Base-by-base conservation (phyloP, 768 basidiomycete species). In the Kwoniella sp. region DNA sequence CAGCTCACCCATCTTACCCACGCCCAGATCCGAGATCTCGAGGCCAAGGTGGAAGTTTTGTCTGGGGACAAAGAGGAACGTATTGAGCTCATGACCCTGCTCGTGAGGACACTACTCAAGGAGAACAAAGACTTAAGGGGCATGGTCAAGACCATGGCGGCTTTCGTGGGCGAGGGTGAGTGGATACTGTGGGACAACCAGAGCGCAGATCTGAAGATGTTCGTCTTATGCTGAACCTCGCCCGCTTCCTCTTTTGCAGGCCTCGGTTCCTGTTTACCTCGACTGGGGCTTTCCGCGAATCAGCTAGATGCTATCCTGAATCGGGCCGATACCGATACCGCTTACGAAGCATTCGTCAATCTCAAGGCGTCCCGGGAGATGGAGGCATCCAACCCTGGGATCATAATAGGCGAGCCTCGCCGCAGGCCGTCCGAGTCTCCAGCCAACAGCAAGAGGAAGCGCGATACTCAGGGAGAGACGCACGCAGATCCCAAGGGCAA, bases 11-110 rank as follows among this genome's bases (percentile, higher is more conserved):
- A n/a, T n/a, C n/a, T n/a, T 34, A 8, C 3, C 37, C 15, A 25
- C 22, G 34, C 32, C 6, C 63, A 95, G 88, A 91, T 95, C 73
- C 87, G 90, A 19, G 91, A 95, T 75, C 82, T 95, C 31, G 91
- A 95, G 76, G 90, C 90, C 17, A 83, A 88, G 38, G 89, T 95
- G n/a, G 90, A 92, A 75, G 84, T 95, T 7, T 80, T 95, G 15
- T 93, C 90, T 5, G 89, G 88, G 17, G 88, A 87, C 34, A 85
- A 89, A 65, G 91, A 91, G 79, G 88, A 93, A 74, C 84, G 88
- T 5, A 77, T 89, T 48, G 82, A 81, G 25, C 86, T 91, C 72
- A 81, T 91, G 80, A 80, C 86, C 53, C 84, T 86, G 59, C 84
- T 92, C 42, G 75, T 91, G 37, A 26, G 67, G 85, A 89, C 90